phyloP scores from a whole-genome alignment of 192 early-diverging fungal genomes.

The Mortierella hygrophila region DNA sequence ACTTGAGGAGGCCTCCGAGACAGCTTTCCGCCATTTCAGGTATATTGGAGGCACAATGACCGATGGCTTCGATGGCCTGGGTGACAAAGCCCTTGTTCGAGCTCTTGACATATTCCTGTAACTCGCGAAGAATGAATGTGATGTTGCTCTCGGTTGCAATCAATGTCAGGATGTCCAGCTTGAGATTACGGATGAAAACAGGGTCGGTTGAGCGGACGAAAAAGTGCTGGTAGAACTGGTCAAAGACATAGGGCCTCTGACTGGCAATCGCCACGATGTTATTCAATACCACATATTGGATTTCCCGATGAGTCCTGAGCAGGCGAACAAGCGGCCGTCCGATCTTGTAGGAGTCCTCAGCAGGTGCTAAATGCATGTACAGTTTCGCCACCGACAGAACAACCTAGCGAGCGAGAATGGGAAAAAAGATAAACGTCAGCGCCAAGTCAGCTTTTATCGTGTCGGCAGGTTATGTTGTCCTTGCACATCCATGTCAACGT shows the following conservation, averaged over 20 bases:
- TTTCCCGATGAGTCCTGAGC: conserved; percentile 78
- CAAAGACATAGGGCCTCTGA: conserved; percentile 76
- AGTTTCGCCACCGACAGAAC: conserved; percentile 78
- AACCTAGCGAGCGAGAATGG: conserved; percentile 56
- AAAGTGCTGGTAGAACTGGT: conserved; percentile 82
- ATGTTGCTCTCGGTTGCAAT: conserved; percentile 79
- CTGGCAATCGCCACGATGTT: conserved; percentile 83
- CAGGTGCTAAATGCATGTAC: conserved; percentile 75
- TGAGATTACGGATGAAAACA: conserved; percentile 80
- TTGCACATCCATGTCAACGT: not conserved
- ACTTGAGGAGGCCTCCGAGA: conserved; percentile 67
- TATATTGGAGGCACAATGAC: conserved; percentile 67
- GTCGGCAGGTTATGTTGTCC: not conserved
- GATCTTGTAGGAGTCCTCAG: conserved; percentile 65
- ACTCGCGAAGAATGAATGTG: conserved; percentile 76
- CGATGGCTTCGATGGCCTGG: conserved; percentile 73
- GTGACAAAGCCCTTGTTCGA: conserved; percentile 76
- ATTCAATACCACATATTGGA: conserved; percentile 80
- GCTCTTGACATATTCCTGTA: conserved; percentile 77
- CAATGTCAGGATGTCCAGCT: conserved; percentile 86
- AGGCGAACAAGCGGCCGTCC: conserved; percentile 84
- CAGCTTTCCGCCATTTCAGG: conserved; percentile 69
- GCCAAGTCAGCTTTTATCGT: no score
- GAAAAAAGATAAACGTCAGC: not conserved
- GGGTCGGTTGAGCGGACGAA: conserved; percentile 85